Base-by-base conservation (phyloP, 2,329 filamentous ascomycete species). In the Hymenoscyphus salicellus region DNA sequence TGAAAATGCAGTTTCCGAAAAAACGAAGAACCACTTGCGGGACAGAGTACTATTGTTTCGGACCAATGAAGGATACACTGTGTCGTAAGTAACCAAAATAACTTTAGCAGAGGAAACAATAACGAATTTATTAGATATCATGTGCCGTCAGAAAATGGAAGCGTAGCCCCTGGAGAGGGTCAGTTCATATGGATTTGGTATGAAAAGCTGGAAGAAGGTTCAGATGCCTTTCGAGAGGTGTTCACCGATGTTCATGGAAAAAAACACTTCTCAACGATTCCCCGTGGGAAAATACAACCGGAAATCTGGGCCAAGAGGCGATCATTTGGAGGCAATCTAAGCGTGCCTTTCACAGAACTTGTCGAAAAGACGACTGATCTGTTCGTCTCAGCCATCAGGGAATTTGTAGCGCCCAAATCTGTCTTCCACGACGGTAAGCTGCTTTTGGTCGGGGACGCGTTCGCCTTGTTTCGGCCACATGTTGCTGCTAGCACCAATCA, bases 121-220 rank as follows among this genome's bases (percentile, higher is more conserved):
- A 30, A 60, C 17, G n/a, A 30, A 5, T 28, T 6, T 23, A 38
- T 30, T 43, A 70, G 69, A 38, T 80, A 80, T 65, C 70, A 78
- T 20, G 79, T 81, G 60, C 79, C 79, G 0, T 77, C 77, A 0
- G 65, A 70, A 10, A 68, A 77, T 64, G 79, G 79, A 2, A 75
- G 73, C 2, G 66, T 79, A 11, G 73, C 76, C 61, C 74, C 72
- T 0, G 78, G 78, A 10, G 65, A 76, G 46, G 74, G 78, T 0
- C 74, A 78, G 7, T 73, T 80, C 60, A 81, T 79, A 65, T 80
- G 77, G 68, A 78, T 81, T 14, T 81, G 78, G 71, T 81, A 80
- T 66, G 72, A 74, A 60, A 79, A 79, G 65, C 6, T 41, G 5
- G 2, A 7, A 32, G 69, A 71, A 28, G 69, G 64, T 52, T 26